phyloP scores from a whole-genome alignment of 352 stramenopile genomes.

The Halophytophthora polymorphica region DNA sequence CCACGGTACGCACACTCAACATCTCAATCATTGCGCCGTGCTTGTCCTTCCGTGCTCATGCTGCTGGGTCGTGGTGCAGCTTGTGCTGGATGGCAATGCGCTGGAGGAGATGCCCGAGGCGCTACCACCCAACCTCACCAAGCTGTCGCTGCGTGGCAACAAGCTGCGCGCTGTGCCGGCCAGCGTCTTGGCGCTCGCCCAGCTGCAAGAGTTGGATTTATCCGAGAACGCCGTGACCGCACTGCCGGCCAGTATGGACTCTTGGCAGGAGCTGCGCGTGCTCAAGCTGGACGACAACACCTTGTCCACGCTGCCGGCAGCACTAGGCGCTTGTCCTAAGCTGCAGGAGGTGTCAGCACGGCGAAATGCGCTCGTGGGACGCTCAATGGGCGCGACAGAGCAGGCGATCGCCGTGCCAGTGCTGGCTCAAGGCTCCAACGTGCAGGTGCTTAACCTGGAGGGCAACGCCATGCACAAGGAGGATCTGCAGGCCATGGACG shows the following conservation, averaged over 20 bases:
- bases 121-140: conserved; percentile 69
- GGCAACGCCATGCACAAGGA: conserved; percentile 78
- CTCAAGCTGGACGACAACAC: conserved; percentile 67
- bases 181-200: conserved; percentile 39
- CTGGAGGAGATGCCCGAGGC: conserved; percentile 47
- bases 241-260: conserved; percentile 42
- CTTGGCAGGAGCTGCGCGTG: conserved; percentile 57
- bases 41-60: neutral
- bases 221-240: conserved; percentile 47
- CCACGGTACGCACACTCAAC: conserved; percentile 36
- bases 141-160: conserved; percentile 76
- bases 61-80: conserved; percentile 19
- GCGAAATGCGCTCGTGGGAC: conserved; percentile 42
- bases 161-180: conserved; percentile 37
- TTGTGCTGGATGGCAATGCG: conserved; percentile 75
- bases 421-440: conserved; percentile 40
- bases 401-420: conserved; percentile 61
- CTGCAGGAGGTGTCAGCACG: conserved; percentile 74
- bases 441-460: conserved; percentile 84
- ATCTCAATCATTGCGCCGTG: neutral
- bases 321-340: conserved; percentile 55
- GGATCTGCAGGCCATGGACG: conserved; percentile 74
- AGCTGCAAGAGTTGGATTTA: conserved; percentile 72
- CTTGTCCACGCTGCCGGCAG: conserved; percentile 37
- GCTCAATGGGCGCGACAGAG: conserved; percentile 5